Base-by-base conservation (phyloP, 257 asterid species). In the Solanum ossicruentum region DNA sequence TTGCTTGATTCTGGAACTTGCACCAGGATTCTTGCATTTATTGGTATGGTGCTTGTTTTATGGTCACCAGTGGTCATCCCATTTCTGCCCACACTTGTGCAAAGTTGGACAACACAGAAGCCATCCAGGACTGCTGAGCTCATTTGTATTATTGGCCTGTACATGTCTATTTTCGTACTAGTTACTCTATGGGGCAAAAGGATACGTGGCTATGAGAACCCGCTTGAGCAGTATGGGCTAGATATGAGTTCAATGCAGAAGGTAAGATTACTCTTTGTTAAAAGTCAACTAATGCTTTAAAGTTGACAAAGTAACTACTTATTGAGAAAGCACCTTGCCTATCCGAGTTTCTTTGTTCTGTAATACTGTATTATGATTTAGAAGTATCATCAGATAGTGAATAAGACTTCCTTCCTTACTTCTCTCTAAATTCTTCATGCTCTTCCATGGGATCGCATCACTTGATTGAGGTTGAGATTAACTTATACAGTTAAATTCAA, bases 41-140 rank as follows among this genome's bases (percentile, higher is more conserved):
- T 88, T 78, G 88, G 89, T 83, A 75, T 97, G 99, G 99, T 95
- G 91, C 91, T 97, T 85, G 95, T 97, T 87, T 92, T 97, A 41
- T 97, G 99, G 98, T 92, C 98, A 65, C 99, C 99, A 21, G 86
- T 97, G 81, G 85, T 92, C 52, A 82, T 97, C 89, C 99, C 99
- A 17, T 87, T 95, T 93, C 94, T 97, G 70, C 98, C 98, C 41
- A 85, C 98, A 58, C 91, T 97, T 80, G 88, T 95, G 84, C 97
- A 88, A 89, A 90, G 93, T 87, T 95, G 99, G 99, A 90, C 92
- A 84, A 86, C 93, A n/a, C 89, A 49, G 82, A 89, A 71, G 45
- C 92, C 97, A 83, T 91, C 92, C 47, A 90, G 85, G 88, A 81
- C 93, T 85, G 94, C 90, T 54, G 98, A 97, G 89, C 86, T 92